Evolutionary conservation across 208 protist genomes (phyloP).

Genomic region (Novymonas esmeraldas): DNA sequence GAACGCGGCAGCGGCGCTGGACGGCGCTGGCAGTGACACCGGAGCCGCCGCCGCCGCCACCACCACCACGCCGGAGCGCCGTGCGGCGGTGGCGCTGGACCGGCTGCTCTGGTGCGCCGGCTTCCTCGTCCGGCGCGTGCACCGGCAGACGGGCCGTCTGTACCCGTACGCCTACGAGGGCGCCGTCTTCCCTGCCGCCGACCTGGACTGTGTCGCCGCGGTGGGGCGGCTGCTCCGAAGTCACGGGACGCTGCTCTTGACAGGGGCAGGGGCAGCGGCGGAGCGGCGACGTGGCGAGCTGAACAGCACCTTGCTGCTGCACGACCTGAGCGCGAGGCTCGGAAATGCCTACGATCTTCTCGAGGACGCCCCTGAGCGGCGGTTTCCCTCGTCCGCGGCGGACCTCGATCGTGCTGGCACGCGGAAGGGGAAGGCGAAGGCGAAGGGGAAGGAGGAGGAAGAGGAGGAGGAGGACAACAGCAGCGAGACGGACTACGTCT

Average conservation of each 20-base stretch:
- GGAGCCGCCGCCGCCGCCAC: too few relatives aligned
- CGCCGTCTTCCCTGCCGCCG: slow-evolving; percentile 60
- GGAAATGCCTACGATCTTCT: slow-evolving; percentile 28
- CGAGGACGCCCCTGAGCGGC: slow-evolving; percentile 1
- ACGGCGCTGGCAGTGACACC: background rate
- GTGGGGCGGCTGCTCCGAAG: slow-evolving; percentile 12
- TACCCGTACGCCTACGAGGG: slow-evolving; percentile 50
- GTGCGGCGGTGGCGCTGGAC: slow-evolving; percentile 6
- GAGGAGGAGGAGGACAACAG: background rate
- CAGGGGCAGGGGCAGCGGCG: background rate
- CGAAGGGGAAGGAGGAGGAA: background rate
- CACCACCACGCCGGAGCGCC: background rate
- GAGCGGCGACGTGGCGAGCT: slow-evolving; percentile 12
- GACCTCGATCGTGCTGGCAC: slow-evolving; percentile 14
- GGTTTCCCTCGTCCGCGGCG: slow-evolving; percentile 13
- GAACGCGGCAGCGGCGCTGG: slow-evolving; percentile 30
- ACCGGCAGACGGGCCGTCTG: slow-evolving; percentile 1
- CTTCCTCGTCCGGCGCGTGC: slow-evolving; percentile 17
- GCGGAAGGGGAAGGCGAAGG: slow-evolving; percentile 14
- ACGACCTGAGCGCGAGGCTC: slow-evolving; percentile 19
- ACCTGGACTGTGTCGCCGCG: slow-evolving; percentile 45
- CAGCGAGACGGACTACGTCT: too few relatives aligned
- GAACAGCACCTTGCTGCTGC: slow-evolving; percentile 19
- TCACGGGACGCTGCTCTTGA: background rate
- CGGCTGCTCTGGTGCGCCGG: slow-evolving; percentile 30